Conservation (phyloP, 371 early-diverging fungal species). For the Syncephalastrum contaminatum region DNA sequence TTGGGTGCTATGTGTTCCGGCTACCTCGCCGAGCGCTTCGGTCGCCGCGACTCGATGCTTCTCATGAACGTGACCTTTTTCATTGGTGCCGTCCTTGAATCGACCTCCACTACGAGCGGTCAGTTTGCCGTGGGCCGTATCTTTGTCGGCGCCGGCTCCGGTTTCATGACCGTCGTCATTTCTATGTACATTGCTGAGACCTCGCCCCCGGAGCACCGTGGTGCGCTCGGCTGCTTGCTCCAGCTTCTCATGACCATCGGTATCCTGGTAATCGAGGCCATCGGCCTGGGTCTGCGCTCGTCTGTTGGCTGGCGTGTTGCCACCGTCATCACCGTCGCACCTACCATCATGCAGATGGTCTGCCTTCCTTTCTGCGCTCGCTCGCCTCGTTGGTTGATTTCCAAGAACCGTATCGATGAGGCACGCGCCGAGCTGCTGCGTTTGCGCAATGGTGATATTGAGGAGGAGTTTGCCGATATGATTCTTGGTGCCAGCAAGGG, state of each 20-base stretch:
- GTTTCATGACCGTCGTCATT: conserved; percentile 76
- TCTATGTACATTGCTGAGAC: conserved; percentile 84
- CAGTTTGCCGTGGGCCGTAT: conserved; percentile 81
- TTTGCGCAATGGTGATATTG: conserved; percentile 62
- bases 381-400: conserved; percentile 72
- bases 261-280: conserved; percentile 62
- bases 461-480: conserved; percentile 65
- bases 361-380: conserved; percentile 73
- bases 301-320: conserved; percentile 71
- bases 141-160: conserved; percentile 81
- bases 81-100: conserved; percentile 64
- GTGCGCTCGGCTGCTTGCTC: conserved; percentile 68
- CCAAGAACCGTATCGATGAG: conserved; percentile 57
- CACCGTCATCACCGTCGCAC: conserved; percentile 59
- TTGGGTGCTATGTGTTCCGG: conserved; percentile 68
- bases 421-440: conserved; percentile 55
- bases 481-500: conserved; percentile 37
- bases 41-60: conserved; percentile 70
- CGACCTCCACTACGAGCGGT: conserved; percentile 53
- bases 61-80: conserved; percentile 65
- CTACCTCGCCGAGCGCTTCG: conserved; percentile 54
- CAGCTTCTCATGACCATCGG: conserved; percentile 84
- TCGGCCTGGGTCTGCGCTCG: conserved; percentile 57
- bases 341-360: conserved; percentile 68
- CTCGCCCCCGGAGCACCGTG: conserved; percentile 71